Evolutionary conservation across 2,329 filamentous ascomycete species (phyloP).

Genomic region (Colletotrichum paranaense): DNA sequence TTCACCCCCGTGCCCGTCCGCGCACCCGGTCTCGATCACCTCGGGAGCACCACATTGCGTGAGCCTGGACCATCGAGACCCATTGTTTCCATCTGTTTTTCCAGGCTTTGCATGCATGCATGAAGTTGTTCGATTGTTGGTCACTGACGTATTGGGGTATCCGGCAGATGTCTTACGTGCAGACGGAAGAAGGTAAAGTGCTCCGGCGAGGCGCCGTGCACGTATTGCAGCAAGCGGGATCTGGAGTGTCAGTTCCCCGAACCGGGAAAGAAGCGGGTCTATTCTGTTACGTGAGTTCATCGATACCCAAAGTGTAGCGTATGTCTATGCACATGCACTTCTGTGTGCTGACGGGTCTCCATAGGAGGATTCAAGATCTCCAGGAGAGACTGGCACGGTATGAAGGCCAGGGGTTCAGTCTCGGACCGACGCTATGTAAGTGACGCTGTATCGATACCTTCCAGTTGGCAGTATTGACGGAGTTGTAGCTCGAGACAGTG

Average conservation of each 20-base stretch:
- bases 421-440: neutral
- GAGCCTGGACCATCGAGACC: neutral
- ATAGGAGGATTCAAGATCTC: constrained; percentile 36
- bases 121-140: neutral
- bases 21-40: neutral
- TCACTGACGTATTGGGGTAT: neutral
- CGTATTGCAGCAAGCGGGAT: constrained; percentile 28
- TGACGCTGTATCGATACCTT: neutral
- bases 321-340: fast-evolving
- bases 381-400: constrained; percentile 36
- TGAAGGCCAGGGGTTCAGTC: constrained; percentile 18
- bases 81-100: neutral
- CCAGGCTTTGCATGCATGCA: too few species aligned
- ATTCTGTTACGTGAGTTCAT: constrained; percentile 33
- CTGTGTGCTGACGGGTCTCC: neutral
- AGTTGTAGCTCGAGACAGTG: neutral
- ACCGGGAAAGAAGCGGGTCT: constrained; percentile 28
- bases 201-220: constrained; percentile 31
- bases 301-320: neutral
- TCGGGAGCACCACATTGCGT: neutral
- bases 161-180: constrained; percentile 31
- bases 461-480: neutral
- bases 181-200: constrained; percentile 35
- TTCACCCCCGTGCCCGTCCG: neutral
- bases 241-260: constrained; percentile 30